A percentile compares a stretch with the other conserved stretches of the same genome.
phyloP scores from a whole-genome alignment of 2,329 filamentous ascomycete species.

The Thelonectria olida region DNA sequence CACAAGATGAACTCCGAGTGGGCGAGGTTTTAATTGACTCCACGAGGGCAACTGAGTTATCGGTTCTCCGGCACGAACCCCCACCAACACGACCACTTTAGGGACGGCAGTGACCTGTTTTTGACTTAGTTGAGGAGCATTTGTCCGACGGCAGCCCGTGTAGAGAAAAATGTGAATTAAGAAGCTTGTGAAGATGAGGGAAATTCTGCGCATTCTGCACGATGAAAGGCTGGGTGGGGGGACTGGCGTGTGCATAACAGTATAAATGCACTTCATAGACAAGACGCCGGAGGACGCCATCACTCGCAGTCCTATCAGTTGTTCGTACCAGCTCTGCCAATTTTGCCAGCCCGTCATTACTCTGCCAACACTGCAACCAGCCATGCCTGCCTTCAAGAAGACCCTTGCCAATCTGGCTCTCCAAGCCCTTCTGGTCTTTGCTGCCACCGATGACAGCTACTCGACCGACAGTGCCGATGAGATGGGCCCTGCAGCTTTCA shows the following conservation, averaged over 20 bases:
- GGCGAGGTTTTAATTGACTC: neutral
- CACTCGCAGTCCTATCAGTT: neutral
- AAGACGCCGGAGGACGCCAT: neutral
- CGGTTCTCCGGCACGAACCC: neutral
- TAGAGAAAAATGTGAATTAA: neutral
- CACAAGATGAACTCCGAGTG: neutral
- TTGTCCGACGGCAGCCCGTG: neutral
- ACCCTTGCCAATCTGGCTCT: neutral
- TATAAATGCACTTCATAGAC: neutral
- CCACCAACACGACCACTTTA: neutral
- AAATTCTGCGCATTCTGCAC: neutral
- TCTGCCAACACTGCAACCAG: neutral
- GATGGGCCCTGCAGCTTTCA: slow-evolving; percentile 17
- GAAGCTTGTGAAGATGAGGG: neutral
- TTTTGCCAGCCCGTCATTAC: neutral
- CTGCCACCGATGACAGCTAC: neutral
- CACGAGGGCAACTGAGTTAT: neutral
- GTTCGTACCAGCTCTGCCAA: neutral
- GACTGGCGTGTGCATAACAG: neutral
- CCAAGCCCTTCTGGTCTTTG: neutral
- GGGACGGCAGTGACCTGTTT: neutral
- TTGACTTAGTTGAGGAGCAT: neutral
- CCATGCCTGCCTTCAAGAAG: neutral
- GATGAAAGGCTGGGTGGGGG: neutral
- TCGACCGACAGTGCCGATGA: neutral